A percentile compares a stretch with the other conserved stretches of the same genome.
phyloP scores from a whole-genome alignment of 768 basidiomycete genomes.

The Tylopilus plumbeoviolaceoides region DNA sequence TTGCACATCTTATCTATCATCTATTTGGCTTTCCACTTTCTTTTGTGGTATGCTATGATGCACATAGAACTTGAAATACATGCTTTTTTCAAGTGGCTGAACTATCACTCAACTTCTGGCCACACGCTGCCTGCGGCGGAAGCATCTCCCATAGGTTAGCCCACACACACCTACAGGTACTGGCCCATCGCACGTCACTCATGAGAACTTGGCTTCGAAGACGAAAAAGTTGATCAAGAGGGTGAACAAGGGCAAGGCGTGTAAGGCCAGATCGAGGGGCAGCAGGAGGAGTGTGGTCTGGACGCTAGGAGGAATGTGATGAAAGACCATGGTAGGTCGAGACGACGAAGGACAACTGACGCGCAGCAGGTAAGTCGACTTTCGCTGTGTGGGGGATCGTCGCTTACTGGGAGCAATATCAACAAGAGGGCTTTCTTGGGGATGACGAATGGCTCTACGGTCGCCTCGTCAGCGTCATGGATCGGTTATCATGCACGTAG shows the following conservation, averaged over 20 bases:
- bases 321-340: conserved; percentile 66
- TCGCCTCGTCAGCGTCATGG: background rate
- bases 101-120: too few relatives aligned
- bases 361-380: background rate
- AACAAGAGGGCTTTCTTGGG: conserved; percentile 63
- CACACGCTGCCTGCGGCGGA: too few relatives aligned
- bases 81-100: too few relatives aligned
- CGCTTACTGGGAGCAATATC: conserved; percentile 58
- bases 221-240: conserved; percentile 65
- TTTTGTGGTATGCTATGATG: too few relatives aligned
- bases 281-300: conserved; percentile 42
- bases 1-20: too few relatives aligned
- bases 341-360: conserved; percentile 30
- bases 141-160: too few relatives aligned
- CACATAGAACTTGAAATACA: too few relatives aligned
- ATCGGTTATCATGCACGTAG: background rate
- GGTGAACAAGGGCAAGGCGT: conserved; percentile 55
- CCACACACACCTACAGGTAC: too few relatives aligned
- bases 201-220: conserved; percentile 58
- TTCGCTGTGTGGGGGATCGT: background rate
- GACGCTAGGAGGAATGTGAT: conserved; percentile 39
- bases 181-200: too few relatives aligned
- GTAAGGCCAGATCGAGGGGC: conserved; percentile 58
- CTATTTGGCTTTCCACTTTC: too few relatives aligned
- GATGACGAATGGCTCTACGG: conserved; percentile 25